These are phyloP conservation scores for Geotrichum macrosporum DNA, from an alignment of 1,139 yeast species.

Conservation along the genomic window DNA sequence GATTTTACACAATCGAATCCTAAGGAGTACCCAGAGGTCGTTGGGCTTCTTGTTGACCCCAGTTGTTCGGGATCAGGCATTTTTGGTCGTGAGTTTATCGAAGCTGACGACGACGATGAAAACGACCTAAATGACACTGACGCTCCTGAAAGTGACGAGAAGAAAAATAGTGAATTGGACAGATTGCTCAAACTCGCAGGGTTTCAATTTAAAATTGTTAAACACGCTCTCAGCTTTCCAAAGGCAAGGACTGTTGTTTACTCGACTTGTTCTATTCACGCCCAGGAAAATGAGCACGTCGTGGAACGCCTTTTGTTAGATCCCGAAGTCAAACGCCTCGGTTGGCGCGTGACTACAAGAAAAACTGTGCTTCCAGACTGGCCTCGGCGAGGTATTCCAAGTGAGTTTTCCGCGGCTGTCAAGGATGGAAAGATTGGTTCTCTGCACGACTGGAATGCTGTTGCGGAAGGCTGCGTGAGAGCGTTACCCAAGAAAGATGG, in stretches of 20 bases:
- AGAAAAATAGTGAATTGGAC: constrained; percentile 43
- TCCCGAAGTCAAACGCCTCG: constrained; percentile 51
- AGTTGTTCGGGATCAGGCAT: constrained; percentile 98
- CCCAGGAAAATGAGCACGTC: constrained; percentile 89
- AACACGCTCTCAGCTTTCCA: constrained; percentile 84
- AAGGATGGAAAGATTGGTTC: too few species aligned
- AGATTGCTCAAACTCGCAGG: constrained; percentile 71
- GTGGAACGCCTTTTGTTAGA: constrained; percentile 73
- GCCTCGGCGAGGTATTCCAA: constrained; percentile 75
- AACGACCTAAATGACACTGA: background rate
- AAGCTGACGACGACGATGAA: constrained; percentile 40
- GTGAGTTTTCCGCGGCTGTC: constrained; percentile 48
- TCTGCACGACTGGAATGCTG: constrained; percentile 41
- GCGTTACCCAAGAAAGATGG: constrained; percentile 85
- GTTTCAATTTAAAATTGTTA: constrained; percentile 81
- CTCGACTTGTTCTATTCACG: constrained; percentile 92
- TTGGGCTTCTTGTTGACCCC: constrained; percentile 89
- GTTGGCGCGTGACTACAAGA: constrained; percentile 71
- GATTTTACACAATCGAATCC: constrained; percentile 78
- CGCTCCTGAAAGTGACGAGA: constrained; percentile 27
- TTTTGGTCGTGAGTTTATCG: constrained; percentile 70
- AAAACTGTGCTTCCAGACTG: constrained; percentile 70
- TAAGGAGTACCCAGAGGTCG: constrained; percentile 54
- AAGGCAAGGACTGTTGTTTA: constrained; percentile 75
- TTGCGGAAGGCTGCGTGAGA: constrained; percentile 85